Conservation (phyloP, 2,329 filamentous ascomycete species). For the Bipolaris oryzae region DNA sequence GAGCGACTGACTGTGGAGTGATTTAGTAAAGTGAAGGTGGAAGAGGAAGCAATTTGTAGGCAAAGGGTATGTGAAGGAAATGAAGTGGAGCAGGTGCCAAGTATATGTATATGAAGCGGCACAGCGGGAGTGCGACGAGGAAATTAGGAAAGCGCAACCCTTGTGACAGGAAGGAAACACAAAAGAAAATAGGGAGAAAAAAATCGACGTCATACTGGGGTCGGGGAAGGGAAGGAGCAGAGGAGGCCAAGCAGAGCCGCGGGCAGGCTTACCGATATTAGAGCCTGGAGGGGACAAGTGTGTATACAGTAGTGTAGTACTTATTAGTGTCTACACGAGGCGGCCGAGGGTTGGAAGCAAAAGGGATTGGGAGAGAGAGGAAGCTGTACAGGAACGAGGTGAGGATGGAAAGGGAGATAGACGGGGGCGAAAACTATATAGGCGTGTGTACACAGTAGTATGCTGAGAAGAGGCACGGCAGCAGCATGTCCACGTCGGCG, state of each 20-base stretch:
- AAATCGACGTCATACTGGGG: conserved; percentile 1
- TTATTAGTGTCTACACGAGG: no score
- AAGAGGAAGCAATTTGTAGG: conserved; percentile 6
- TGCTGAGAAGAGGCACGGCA: conserved; percentile 19
- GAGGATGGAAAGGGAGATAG: neutral
- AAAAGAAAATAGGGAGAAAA: conserved; percentile 5
- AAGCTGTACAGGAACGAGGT: conserved; percentile 5
- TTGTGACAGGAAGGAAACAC: conserved; percentile 1
- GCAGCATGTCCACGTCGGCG: conserved; percentile 12
- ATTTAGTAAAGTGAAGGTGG: conserved; percentile 16
- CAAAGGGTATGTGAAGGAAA: conserved; percentile 4
- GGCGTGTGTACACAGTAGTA: neutral
- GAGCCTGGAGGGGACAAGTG: neutral
- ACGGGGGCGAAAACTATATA: conserved; percentile 25
- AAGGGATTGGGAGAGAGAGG: neutral
- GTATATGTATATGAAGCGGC: conserved; percentile 8
- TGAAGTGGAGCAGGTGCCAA: conserved; percentile 9
- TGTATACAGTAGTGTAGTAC: no score
- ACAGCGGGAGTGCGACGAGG: conserved; percentile 1
- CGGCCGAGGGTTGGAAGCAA: neutral
- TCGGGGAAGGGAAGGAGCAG: conserved; percentile 2
- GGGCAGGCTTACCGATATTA: conserved; percentile 11
- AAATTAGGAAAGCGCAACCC: conserved; percentile 7
- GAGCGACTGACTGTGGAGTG: conserved; percentile 8
- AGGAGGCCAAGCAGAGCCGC: conserved; percentile 1